phyloP scores from a whole-genome alignment of 306 rosid species.

The Parietaria judaica region DNA sequence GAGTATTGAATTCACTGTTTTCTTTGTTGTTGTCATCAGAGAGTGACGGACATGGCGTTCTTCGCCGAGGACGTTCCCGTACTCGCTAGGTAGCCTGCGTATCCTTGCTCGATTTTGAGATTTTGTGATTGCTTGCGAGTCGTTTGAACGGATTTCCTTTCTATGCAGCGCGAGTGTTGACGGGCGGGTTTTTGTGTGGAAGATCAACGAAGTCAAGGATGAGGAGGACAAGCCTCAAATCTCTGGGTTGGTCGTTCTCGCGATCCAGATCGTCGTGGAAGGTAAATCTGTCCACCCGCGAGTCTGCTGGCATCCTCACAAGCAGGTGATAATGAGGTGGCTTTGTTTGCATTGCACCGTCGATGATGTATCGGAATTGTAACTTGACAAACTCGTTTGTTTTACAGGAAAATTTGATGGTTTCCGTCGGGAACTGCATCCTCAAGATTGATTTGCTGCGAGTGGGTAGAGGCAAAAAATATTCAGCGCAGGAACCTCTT shows the following conservation, averaged over 20 bases:
- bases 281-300: constrained; percentile 55
- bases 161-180: constrained; percentile 54
- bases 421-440: constrained; percentile 42
- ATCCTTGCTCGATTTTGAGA: constrained; percentile 3
- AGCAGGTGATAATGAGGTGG: constrained; percentile 41
- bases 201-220: constrained; percentile 56
- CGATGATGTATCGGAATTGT: not conserved
- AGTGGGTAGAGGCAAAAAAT: constrained; percentile 46
- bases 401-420: constrained; percentile 57
- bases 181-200: constrained; percentile 61
- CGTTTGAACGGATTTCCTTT: constrained; percentile 10
- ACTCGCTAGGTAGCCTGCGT: constrained; percentile 51
- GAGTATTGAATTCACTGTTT: not conserved
- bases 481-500: constrained; percentile 54
- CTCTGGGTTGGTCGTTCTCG: constrained; percentile 46
- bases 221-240: constrained; percentile 71
- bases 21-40: constrained; percentile 28
- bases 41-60: constrained; percentile 70
- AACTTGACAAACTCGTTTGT: constrained; percentile 14
- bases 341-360: constrained; percentile 6
- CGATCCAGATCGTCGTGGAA: constrained; percentile 52
- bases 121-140: constrained; percentile 9
- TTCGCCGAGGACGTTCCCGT: constrained; percentile 71
- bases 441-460: constrained; percentile 51
- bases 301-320: constrained; percentile 79